phyloP scores from a whole-genome alignment of 257 asterid genomes.

The Nyctanthes arbortristis region DNA sequence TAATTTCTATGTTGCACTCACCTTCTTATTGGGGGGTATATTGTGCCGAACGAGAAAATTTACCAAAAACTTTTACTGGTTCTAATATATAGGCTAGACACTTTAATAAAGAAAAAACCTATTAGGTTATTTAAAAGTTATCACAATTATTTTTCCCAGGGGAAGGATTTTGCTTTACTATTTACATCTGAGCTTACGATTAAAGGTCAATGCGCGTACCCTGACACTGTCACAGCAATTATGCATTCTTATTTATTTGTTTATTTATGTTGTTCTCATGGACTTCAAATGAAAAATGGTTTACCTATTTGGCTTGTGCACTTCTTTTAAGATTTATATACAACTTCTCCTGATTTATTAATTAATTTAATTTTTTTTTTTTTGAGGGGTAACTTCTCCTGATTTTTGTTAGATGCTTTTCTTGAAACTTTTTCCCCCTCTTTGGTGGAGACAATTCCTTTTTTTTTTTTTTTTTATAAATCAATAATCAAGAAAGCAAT shows the following conservation, averaged over 20 bases:
- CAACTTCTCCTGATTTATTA: slow-evolving; percentile 15
- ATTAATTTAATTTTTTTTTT: not conserved
- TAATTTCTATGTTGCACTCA: not conserved
- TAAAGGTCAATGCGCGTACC: slow-evolving; percentile 6
- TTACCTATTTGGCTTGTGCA: slow-evolving; percentile 1
- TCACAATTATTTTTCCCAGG: slow-evolving; percentile 6
- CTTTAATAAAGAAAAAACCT: not conserved
- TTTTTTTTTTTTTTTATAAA: too few relatives aligned
- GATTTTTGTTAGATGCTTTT: too few relatives aligned
- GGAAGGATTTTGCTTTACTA: not conserved
- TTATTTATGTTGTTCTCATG: slow-evolving; percentile 1
- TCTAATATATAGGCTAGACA: not conserved
- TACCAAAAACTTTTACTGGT: not conserved
- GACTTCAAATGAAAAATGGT: not conserved
- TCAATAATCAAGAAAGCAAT: slow-evolving; percentile 6
- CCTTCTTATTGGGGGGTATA: not conserved
- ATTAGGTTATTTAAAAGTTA: slow-evolving; percentile 6
- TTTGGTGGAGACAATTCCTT: too few relatives aligned
- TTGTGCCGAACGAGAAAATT: not conserved
- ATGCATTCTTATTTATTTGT: slow-evolving; percentile 18
- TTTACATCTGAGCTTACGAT: not conserved
- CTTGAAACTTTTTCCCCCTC: too few relatives aligned
- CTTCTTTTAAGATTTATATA: slow-evolving; percentile 10
- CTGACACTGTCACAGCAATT: not conserved
- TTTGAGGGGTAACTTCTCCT: slow-evolving; percentile 18